These are phyloP conservation scores for Cymbidium sinense DNA, from an alignment of 106 monocot species.

Conservation along the genomic window DNA sequence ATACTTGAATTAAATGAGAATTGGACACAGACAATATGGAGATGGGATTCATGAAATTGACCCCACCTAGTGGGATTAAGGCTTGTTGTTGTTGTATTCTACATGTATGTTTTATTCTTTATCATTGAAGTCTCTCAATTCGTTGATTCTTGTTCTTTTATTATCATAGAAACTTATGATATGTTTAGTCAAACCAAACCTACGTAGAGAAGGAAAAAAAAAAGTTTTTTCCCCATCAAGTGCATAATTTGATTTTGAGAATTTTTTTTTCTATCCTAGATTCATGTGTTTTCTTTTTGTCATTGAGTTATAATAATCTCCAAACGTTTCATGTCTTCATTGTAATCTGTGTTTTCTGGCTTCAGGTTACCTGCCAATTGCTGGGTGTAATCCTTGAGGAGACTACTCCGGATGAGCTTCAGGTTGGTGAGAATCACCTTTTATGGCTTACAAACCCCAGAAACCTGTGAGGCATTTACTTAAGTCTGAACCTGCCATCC, in stretches of 20 bases:
- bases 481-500: neutral
- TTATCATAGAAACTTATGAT: too few species aligned
- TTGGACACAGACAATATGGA: too few species aligned
- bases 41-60: too few species aligned
- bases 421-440: constrained; percentile 22
- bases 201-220: too few species aligned
- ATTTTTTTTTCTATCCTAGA: too few species aligned
- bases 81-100: too few species aligned
- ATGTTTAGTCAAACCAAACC: too few species aligned
- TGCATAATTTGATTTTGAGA: neutral
- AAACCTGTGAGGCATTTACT: neutral
- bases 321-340: neutral
- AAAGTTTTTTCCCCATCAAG: neutral
- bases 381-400: constrained; percentile 58
- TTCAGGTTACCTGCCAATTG: constrained; percentile 49
- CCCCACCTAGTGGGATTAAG: too few species aligned
- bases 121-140: too few species aligned
- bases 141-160: too few species aligned
- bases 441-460: neutral
- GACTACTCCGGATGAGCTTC: constrained; percentile 62
- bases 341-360: neutral
- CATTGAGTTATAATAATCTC: neutral
- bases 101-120: too few species aligned
- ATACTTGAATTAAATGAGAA: too few species aligned
- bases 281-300: neutral